Evolutionary conservation across 768 basidiomycete genomes (phyloP).

Genomic region (Russula brevipes): DNA sequence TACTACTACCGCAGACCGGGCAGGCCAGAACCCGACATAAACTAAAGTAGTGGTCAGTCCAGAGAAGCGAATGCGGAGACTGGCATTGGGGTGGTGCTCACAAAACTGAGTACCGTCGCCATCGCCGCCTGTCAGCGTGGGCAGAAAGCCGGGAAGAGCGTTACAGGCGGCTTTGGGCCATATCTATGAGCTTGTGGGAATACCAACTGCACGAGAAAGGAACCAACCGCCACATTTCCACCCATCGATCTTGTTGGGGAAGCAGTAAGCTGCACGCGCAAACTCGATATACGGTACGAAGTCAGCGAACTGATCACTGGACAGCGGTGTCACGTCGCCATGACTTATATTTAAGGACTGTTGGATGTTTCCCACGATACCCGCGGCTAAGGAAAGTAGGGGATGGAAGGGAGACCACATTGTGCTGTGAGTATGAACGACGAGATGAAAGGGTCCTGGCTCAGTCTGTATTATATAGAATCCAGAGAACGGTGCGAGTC

Average conservation of each 20-base stretch:
- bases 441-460: background rate
- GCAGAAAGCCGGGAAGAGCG: conserved; percentile 39
- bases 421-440: background rate
- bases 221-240: conserved; percentile 45
- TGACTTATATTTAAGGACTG: background rate
- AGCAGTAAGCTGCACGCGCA: conserved; percentile 53
- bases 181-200: background rate
- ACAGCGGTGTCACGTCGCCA: conserved; percentile 26
- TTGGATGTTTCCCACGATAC: background rate
- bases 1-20: conserved; percentile 19
- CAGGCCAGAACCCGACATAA: conserved; percentile 24
- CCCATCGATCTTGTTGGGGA: conserved; percentile 33
- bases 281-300: conserved; percentile 47
- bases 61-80: background rate
- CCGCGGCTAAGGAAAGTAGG: background rate
- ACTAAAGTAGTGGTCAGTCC: conserved; percentile 2
- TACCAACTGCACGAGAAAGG: background rate
- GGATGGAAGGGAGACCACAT: background rate
- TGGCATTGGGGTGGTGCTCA: conserved; percentile 25
- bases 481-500: background rate
- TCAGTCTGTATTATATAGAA: background rate
- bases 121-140: conserved; percentile 44
- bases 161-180: conserved; percentile 36
- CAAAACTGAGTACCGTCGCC: conserved; percentile 45
- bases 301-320: conserved; percentile 33